phyloP scores from a whole-genome alignment of 768 basidiomycete genomes.

The Crassisporium funariophilum region DNA sequence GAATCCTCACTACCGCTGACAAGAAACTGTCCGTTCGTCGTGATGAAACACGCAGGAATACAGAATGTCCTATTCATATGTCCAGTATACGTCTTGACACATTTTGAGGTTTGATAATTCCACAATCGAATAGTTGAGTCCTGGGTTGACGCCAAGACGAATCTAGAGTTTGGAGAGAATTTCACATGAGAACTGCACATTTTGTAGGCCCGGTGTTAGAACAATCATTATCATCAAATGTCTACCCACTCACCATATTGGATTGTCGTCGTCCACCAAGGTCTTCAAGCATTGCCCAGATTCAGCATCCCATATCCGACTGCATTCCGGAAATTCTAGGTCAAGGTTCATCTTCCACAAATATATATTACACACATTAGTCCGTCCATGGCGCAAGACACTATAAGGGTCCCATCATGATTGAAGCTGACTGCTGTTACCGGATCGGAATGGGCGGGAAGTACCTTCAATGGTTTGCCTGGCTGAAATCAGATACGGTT shows the following conservation, averaged over 20 bases:
- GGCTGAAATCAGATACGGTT: too few relatives aligned
- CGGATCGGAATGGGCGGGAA: slow-evolving; percentile 97
- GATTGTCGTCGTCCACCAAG: slow-evolving; percentile 94
- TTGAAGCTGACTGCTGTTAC: slow-evolving; percentile 95
- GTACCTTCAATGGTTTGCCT: slow-evolving; percentile 84
- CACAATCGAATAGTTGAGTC: slow-evolving; percentile 94
- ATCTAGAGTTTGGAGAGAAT: slow-evolving; percentile 92
- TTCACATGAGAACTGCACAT: slow-evolving; percentile 73
- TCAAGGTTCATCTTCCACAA: not conserved
- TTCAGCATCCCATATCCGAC: slow-evolving; percentile 96
- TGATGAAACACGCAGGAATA: slow-evolving; percentile 66
- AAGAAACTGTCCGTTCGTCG: slow-evolving; percentile 65
- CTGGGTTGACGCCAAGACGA: slow-evolving; percentile 88
- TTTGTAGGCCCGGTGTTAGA: slow-evolving; percentile 10
- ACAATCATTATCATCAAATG: slow-evolving; percentile 1
- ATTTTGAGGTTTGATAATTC: slow-evolving; percentile 89
- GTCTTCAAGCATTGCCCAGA: slow-evolving; percentile 99
- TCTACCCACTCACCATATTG: slow-evolving; percentile 82
- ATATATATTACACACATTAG: slow-evolving; percentile 72
- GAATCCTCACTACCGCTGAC: slow-evolving; percentile 90
- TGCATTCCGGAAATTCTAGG: slow-evolving; percentile 38
- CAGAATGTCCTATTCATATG: slow-evolving; percentile 88
- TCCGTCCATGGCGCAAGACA: slow-evolving; percentile 96
- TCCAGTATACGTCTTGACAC: slow-evolving; percentile 90
- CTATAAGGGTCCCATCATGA: slow-evolving; percentile 91